Base-by-base conservation (phyloP, 2,329 filamentous ascomycete genomes). In the Ceratocystis cubensis region DNA sequence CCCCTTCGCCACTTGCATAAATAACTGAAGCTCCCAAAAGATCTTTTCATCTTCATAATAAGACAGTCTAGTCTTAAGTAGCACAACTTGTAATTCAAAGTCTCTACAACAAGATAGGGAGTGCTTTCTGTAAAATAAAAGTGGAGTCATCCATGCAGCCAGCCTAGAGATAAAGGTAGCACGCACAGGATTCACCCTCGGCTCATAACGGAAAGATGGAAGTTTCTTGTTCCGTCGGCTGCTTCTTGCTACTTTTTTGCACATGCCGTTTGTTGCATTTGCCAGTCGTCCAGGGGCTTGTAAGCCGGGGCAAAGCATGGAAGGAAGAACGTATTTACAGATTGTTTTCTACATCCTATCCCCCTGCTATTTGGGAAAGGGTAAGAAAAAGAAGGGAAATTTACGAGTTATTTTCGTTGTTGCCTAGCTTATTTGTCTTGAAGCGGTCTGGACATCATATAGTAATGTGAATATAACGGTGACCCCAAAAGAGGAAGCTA, bases 201-300 rank as follows among this genome's bases (percentile, higher is more conserved):
- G 56, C 28, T 59, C 33, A 59, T 30, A 59, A 59, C 56, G 56
- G 56, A 59, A 59, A 59, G 56, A 59, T 59, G 56, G 56, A 59
- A 59, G 56, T 59, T 59, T 59, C 56, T 59, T 59, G 56, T 59
- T 59, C 56, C 56, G 56, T 59, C 33, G 56, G 56, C n/a, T 33
- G 56, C 28, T 59, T n/a, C 17, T 59, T 59, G 28, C 56, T 25
- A 10, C 56, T 30, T 30, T n/a, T 53, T 59, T 37, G 56, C 25
- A 33, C 28, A 59, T 37, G 56, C 28, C 7, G 53, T 59, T n/a
- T n/a, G 22, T 4, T 53, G 48, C 37, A 41, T 5, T 41, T 41
- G 37, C 37, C 37, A 53, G 48, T 53, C 25, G 25, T 2, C 28
- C 25, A 37, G 25, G 53, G 53, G n/a, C 53, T 57, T 57, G 53